Percentiles rank a stretch among this genome's conserved stretches.
These are phyloP conservation scores for Globisporangium camurandrum DNA, from an alignment of 352 stramenopile genomes.

Conservation along the genomic window DNA sequence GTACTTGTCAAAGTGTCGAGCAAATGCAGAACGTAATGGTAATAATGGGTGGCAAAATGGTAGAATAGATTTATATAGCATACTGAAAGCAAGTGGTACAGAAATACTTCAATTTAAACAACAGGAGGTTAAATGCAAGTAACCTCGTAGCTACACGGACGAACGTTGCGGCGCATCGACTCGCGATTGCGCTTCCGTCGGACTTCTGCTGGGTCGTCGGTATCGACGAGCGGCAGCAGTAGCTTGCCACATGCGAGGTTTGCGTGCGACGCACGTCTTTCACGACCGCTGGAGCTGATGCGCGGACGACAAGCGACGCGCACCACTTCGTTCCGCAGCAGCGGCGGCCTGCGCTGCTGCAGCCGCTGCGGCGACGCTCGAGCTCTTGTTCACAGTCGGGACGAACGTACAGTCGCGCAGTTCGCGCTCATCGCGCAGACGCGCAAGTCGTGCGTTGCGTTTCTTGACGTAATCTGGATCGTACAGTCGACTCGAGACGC, in stretches of 20 bases:
- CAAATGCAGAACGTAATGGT: no score
- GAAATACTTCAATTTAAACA: no score
- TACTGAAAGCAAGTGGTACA: no score
- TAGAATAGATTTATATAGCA: no score
- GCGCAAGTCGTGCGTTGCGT: slow-evolving; percentile 64
- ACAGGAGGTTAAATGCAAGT: no score
- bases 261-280: neutral
- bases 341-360: no score
- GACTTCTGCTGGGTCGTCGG: no score
- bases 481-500: slow-evolving; percentile 78
- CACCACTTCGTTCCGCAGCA: no score
- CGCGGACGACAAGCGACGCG: slow-evolving; percentile 6
- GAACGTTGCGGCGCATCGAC: no score
- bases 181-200: no score
- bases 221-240: neutral
- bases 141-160: no score
- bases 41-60: no score
- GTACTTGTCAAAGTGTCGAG: neutral
- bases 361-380: slow-evolving; percentile 8
- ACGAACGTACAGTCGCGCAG: slow-evolving; percentile 76
- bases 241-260: neutral
- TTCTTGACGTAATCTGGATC: slow-evolving; percentile 80
- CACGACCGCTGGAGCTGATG: slow-evolving; percentile 10
- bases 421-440: slow-evolving; percentile 71
- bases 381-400: slow-evolving; percentile 50